A percentile compares a stretch with the other conserved stretches of the same genome.
phyloP scores from a whole-genome alignment of 2,329 filamentous ascomycete genomes.

The Rhinocladiella mackenziei region DNA sequence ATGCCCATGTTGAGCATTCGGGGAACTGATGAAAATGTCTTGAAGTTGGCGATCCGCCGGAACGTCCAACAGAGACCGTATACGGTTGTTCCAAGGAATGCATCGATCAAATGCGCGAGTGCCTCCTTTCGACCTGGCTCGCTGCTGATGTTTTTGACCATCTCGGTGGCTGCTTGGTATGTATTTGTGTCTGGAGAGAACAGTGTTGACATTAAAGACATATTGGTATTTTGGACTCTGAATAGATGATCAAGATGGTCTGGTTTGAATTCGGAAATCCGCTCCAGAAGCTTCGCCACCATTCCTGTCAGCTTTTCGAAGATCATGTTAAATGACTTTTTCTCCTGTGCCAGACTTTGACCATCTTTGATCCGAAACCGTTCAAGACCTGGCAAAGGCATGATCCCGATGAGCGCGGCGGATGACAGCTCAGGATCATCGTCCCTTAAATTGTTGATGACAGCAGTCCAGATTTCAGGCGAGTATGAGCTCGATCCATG shows the following conservation, averaged over 20 bases:
- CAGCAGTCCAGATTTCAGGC: slow-evolving; percentile 71
- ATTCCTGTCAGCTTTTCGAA: slow-evolving; percentile 60
- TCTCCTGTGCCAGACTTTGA: slow-evolving; percentile 46
- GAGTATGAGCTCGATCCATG: slow-evolving; percentile 67
- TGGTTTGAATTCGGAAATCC: slow-evolving; percentile 70
- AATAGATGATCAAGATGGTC: slow-evolving; percentile 67
- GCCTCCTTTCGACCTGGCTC: slow-evolving; percentile 61
- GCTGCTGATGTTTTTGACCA: slow-evolving; percentile 77
- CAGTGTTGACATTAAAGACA: slow-evolving; percentile 71
- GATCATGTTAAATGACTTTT: slow-evolving; percentile 71
- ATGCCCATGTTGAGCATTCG: slow-evolving; percentile 59
- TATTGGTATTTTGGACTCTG: slow-evolving; percentile 62
- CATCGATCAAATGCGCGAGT: slow-evolving; percentile 56
- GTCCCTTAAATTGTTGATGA: slow-evolving; percentile 63
- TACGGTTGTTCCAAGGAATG: slow-evolving; percentile 55
- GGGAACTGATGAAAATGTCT: slow-evolving; percentile 57
- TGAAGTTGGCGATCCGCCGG: slow-evolving; percentile 52
- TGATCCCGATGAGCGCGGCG: slow-evolving; percentile 66
- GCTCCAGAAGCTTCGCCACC: slow-evolving; percentile 70
- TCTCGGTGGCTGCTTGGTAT: slow-evolving; percentile 72
- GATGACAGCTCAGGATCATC: slow-evolving; percentile 69
- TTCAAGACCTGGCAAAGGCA: slow-evolving; percentile 70
- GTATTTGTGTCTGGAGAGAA: slow-evolving; percentile 76
- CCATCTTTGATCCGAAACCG: slow-evolving; percentile 55
- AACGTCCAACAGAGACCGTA: slow-evolving; percentile 55